These are phyloP conservation scores for Chlorophyllum brunneum DNA, from an alignment of 768 basidiomycete genomes.

Conservation along the genomic window DNA sequence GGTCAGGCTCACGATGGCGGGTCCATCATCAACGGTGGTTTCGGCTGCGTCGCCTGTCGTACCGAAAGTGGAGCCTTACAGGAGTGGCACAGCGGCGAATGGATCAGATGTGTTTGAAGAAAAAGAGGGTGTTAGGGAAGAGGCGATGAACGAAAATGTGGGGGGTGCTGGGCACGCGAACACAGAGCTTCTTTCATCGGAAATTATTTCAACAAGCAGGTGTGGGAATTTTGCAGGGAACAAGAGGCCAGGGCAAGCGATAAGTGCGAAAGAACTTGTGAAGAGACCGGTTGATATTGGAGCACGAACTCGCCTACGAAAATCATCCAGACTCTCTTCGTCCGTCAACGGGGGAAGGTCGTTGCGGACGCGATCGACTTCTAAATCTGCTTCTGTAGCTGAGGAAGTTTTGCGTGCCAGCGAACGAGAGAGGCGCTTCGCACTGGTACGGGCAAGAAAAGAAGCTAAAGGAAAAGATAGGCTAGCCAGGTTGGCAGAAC, in stretches of 20 bases:
- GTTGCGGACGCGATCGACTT: conserved; percentile 1
- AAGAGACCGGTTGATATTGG: conserved; percentile 6
- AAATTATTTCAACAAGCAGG: conserved; percentile 1
- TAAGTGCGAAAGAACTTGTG: conserved; percentile 9
- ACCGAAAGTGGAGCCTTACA: background rate
- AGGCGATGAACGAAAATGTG: conserved; percentile 3
- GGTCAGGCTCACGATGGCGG: background rate
- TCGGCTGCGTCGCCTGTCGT: background rate
- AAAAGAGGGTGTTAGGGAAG: conserved; percentile 8
- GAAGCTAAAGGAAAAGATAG: conserved; percentile 1
- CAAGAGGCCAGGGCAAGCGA: background rate
- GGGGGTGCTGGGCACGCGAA: background rate
- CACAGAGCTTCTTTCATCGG: background rate
- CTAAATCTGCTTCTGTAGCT: conserved; percentile 6
- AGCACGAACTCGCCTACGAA: conserved; percentile 8
- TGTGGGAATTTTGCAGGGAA: background rate
- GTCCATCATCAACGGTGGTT: background rate
- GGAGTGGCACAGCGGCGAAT: background rate
- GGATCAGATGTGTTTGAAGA: background rate
- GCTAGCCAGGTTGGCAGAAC: background rate
- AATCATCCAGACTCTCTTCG: background rate
- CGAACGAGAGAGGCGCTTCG: conserved; percentile 7
- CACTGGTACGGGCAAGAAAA: conserved; percentile 4
- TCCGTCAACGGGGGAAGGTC: conserved; percentile 6
- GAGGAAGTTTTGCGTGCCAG: conserved; percentile 8